Evolutionary conservation across 148 eudicot species (phyloP).

Genomic region (Arbutus unedo): DNA sequence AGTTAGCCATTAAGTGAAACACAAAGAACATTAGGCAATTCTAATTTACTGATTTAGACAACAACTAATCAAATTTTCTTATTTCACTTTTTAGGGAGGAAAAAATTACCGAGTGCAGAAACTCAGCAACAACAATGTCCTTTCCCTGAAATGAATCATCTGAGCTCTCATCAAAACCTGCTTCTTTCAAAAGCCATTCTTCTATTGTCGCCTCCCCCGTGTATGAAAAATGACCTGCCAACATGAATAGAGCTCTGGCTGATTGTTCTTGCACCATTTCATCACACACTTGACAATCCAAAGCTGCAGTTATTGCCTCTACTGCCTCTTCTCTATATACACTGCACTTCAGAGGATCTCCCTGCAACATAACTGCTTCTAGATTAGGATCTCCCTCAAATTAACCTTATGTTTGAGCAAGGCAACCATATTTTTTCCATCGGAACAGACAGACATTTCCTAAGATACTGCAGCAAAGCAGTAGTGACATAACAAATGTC

Average conservation of each 20-base stretch:
- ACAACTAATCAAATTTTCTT: background rate
- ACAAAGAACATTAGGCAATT: background rate
- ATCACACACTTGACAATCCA: constrained; percentile 28
- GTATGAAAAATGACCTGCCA: constrained; percentile 44
- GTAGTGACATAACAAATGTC: background rate
- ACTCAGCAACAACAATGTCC: constrained; percentile 16
- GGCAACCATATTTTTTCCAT: background rate
- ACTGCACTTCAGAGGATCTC: constrained; percentile 41
- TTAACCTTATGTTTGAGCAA: background rate
- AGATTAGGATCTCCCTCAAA: constrained; percentile 16
- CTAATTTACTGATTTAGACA: background rate
- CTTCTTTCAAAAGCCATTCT: constrained; percentile 42
- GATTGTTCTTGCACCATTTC: constrained; percentile 37
- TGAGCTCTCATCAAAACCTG: constrained; percentile 26
- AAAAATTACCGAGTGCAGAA: constrained; percentile 24
- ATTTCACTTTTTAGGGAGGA: background rate
- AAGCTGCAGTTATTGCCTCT: constrained; percentile 30
- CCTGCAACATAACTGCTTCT: constrained; percentile 39
- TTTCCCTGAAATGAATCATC: constrained; percentile 26
- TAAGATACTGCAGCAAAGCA: background rate
- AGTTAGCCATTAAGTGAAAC: background rate
- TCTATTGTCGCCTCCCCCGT: constrained; percentile 35
- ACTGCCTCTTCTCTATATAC: constrained; percentile 48
- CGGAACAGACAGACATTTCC: background rate
- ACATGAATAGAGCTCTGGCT: constrained; percentile 38